A percentile compares a stretch with the other conserved stretches of the same genome.
Conservation (phyloP, 2,329 filamentous ascomycete genomes). For the Fusarium anguioides region DNA sequence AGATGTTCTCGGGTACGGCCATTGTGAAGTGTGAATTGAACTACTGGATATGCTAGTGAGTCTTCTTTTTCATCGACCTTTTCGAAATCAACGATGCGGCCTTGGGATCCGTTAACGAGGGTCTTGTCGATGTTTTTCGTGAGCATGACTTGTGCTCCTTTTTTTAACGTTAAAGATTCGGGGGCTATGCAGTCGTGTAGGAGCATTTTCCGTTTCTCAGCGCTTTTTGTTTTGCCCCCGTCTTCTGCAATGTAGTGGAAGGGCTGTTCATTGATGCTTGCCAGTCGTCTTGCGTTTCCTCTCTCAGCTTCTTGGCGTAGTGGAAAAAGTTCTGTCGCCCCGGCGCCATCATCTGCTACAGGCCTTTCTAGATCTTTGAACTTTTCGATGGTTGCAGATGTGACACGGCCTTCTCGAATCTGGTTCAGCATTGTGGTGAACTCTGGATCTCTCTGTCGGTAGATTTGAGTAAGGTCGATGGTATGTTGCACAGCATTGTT, state of each 20-base stretch:
- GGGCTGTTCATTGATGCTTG: neutral
- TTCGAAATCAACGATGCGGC: neutral
- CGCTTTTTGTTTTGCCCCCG: neutral
- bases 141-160: neutral
- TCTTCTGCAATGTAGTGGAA: neutral
- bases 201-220: neutral
- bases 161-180: neutral
- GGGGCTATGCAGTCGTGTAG: neutral
- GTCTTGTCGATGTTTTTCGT: neutral
- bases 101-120: neutral
- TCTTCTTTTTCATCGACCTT: too few species aligned
- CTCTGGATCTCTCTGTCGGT: neutral
- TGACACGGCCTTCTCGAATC: neutral
- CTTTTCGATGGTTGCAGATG: neutral
- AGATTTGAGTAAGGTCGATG: neutral
- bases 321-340: neutral
- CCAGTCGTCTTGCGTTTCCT: neutral
- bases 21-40: neutral
- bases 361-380: neutral
- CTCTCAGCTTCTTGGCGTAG: neutral
- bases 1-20: neutral
- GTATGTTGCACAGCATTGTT: neutral
- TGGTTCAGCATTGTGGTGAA: neutral
- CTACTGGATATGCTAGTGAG: neutral
- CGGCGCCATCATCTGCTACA: neutral